Evolutionary conservation across 148 eudicot species (phyloP).

Genomic region (Rhododendron vialii): DNA sequence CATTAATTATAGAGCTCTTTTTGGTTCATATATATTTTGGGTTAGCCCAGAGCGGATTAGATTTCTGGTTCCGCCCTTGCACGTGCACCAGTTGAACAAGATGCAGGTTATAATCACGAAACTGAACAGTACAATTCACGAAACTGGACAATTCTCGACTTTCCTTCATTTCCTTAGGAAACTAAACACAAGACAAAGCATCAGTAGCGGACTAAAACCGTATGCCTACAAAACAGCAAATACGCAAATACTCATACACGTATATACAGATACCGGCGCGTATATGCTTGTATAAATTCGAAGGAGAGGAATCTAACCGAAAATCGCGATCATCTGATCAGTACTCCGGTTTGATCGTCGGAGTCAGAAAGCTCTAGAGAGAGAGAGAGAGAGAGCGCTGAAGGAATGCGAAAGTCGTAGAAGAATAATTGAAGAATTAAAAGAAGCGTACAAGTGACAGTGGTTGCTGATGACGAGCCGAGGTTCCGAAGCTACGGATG

Average conservation of each 20-base stretch:
- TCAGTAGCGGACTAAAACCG: background rate
- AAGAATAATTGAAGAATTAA: background rate
- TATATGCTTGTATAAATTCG: background rate
- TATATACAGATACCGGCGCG: background rate
- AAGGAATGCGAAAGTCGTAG: background rate
- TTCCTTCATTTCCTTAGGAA: background rate
- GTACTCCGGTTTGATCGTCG: background rate
- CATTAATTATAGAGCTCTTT: too few species aligned
- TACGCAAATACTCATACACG: background rate
- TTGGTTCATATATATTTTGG: too few species aligned
- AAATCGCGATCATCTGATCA: background rate
- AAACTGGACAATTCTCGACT: background rate
- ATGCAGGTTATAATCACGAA: too few species aligned
- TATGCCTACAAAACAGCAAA: background rate
- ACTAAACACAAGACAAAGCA: background rate
- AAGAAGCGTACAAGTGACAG: slow-evolving; percentile 16
- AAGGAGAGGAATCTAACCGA: background rate
- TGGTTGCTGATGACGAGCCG: background rate
- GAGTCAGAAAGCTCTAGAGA: background rate
- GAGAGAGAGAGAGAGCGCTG: background rate
- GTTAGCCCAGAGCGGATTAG: too few species aligned
- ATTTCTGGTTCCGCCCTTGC: too few species aligned
- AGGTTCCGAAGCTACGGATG: slow-evolving; percentile 4
- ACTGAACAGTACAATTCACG: background rate
- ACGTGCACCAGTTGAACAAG: too few species aligned